A percentile compares a stretch with the other conserved stretches of the same genome.
phyloP scores from a whole-genome alignment of 805 yeast genomes.

The Helenozyma rhizophorensis region DNA sequence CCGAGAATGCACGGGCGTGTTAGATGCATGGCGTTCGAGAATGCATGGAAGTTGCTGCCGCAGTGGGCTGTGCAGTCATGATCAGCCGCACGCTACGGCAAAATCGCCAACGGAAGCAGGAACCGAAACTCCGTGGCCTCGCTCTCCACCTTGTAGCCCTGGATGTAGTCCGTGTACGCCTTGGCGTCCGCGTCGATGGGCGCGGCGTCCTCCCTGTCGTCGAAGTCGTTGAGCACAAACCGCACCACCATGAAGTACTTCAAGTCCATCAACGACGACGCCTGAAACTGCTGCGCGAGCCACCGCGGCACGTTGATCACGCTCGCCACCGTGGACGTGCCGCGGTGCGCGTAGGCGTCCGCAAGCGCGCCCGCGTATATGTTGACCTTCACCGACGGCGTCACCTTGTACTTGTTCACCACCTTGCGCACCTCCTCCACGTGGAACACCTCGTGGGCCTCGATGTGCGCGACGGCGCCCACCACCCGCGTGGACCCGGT shows the following conservation, averaged over 20 bases:
- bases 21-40: too few species aligned
- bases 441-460: constrained; percentile 38
- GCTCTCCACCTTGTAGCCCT: constrained; percentile 9
- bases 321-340: constrained; percentile 10
- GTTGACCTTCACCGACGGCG: constrained; percentile 30
- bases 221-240: constrained; percentile 30
- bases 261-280: constrained; percentile 32
- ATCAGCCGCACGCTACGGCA: constrained; percentile 4
- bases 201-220: constrained; percentile 2
- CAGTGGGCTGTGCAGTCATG: too few species aligned
- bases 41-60: too few species aligned
- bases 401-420: constrained; percentile 30
- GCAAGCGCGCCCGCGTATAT: constrained; percentile 27
- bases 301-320: constrained; percentile 27
- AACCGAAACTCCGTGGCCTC: constrained; percentile 14
- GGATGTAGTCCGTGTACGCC: constrained; percentile 11
- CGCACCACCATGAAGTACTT: constrained; percentile 33
- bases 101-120: constrained; percentile 12
- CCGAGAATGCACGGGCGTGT: too few species aligned
- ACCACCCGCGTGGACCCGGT: constrained; percentile 20
- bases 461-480: constrained; percentile 32
- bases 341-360: constrained; percentile 5
- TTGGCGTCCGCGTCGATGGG: constrained; percentile 6
- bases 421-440: constrained; percentile 8
- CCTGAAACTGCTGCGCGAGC: constrained; percentile 34